These are phyloP conservation scores for Arthrobotrys pseudoclavata DNA, from an alignment of 2,329 filamentous ascomycete genomes.

Conservation along the genomic window DNA sequence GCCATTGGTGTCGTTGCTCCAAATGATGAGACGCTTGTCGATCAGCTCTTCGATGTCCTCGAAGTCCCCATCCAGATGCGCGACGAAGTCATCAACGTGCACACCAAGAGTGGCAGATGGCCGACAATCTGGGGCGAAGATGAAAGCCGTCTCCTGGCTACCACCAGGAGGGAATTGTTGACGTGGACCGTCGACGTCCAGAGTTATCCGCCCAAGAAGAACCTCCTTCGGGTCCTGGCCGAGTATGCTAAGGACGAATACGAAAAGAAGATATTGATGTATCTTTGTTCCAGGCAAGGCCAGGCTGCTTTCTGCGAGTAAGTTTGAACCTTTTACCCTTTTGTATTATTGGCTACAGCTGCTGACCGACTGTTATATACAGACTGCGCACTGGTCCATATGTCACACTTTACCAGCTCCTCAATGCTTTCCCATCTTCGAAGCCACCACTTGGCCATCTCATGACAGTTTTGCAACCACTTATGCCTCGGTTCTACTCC, in stretches of 20 bases:
- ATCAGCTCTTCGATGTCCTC: slow-evolving; percentile 85
- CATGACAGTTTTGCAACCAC: slow-evolving; percentile 81
- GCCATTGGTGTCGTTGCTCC: slow-evolving; percentile 94
- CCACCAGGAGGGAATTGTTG: slow-evolving; percentile 89
- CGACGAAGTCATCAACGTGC: slow-evolving; percentile 83
- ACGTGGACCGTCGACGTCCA: slow-evolving; percentile 97
- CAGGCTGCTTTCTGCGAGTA: slow-evolving; percentile 91
- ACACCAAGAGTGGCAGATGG: slow-evolving; percentile 87
- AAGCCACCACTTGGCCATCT: slow-evolving; percentile 88
- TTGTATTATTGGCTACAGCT: slow-evolving; percentile 52
- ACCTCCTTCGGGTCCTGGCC: slow-evolving; percentile 84
- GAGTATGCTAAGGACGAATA: slow-evolving; percentile 83
- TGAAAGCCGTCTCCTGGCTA: slow-evolving; percentile 83
- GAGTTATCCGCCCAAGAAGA: slow-evolving; percentile 90
- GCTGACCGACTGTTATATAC: slow-evolving; percentile 24
- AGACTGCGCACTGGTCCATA: slow-evolving; percentile 84
- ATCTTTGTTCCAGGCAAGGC: slow-evolving; percentile 88
- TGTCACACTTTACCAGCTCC: slow-evolving; percentile 85
- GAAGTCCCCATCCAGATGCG: slow-evolving; percentile 84
- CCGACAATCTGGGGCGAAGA: slow-evolving; percentile 98
- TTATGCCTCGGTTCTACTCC: slow-evolving; percentile 99
- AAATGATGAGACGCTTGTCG: slow-evolving; percentile 81
- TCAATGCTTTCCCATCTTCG: slow-evolving; percentile 91
- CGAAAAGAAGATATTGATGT: slow-evolving; percentile 90
- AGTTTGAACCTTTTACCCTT: slow-evolving; percentile 36